Percentiles rank a stretch among this genome's conserved stretches.
These are phyloP conservation scores for Irpex sp. DNA, from an alignment of 1,284 basidiomycete species.

Conservation along the genomic window DNA sequence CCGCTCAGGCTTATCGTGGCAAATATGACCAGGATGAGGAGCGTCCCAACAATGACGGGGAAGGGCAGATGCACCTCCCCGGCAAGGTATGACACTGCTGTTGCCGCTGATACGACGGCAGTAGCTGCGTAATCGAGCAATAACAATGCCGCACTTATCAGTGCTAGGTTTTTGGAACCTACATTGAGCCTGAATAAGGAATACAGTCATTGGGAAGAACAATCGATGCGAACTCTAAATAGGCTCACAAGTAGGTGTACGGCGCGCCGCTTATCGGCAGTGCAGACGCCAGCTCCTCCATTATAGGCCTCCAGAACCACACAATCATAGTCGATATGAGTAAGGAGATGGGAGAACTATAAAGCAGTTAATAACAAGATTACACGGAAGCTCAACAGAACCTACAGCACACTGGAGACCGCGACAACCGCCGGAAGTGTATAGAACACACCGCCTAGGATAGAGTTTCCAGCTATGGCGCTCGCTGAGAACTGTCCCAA, in stretches of 20 bases:
- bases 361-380: neutral
- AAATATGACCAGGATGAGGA: slow-evolving; percentile 50
- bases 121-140: slow-evolving; percentile 67
- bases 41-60: slow-evolving; percentile 43
- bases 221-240: neutral
- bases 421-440: slow-evolving; percentile 62
- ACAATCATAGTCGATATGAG: slow-evolving; percentile 55
- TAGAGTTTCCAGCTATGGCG: slow-evolving; percentile 64
- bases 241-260: slow-evolving; percentile 56
- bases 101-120: slow-evolving; percentile 65
- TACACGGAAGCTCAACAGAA: neutral
- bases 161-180: slow-evolving; percentile 55
- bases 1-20: slow-evolving; percentile 54
- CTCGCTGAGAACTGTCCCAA: slow-evolving; percentile 57
- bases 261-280: slow-evolving; percentile 67
- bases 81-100: slow-evolving; percentile 61
- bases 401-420: slow-evolving; percentile 55
- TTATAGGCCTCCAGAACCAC: slow-evolving; percentile 67
- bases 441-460: slow-evolving; percentile 70
- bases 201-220: neutral
- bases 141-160: slow-evolving; percentile 57
- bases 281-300: slow-evolving; percentile 65
- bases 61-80: slow-evolving; percentile 57
- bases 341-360: slow-evolving; percentile 65
- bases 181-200: slow-evolving; percentile 46